Evolutionary conservation across 2,329 filamentous ascomycete species (phyloP).

Genomic region (Fusarium sp.): DNA sequence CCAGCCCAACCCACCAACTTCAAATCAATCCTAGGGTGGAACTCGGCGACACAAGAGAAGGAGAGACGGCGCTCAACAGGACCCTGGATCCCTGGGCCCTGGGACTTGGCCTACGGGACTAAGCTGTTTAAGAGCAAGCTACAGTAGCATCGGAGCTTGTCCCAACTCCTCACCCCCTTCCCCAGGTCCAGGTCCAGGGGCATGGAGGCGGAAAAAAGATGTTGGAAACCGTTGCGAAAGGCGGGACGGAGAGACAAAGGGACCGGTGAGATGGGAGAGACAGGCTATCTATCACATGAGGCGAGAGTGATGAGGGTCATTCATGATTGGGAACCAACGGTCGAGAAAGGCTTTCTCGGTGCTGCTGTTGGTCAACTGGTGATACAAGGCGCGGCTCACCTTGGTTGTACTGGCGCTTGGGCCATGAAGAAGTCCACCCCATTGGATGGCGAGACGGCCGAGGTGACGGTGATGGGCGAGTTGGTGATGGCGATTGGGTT

Average conservation of each 20-base stretch:
- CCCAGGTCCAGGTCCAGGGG: constrained; percentile 33
- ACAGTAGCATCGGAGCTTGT: constrained; percentile 29
- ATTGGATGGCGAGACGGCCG: constrained; percentile 17
- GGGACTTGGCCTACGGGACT: constrained; percentile 11
- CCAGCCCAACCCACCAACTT: constrained; percentile 9
- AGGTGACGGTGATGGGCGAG: constrained; percentile 10
- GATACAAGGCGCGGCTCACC: constrained; percentile 12
- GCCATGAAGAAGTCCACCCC: constrained; percentile 5
- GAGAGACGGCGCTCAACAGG: constrained; percentile 11
- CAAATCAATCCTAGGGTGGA: constrained; percentile 8
- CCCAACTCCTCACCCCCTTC: constrained; percentile 33
- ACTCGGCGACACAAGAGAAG: constrained; percentile 24
- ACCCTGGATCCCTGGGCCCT: constrained; percentile 31
- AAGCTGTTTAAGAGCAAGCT: constrained; percentile 29
- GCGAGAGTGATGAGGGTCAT: constrained; percentile 3
- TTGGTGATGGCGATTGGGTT: constrained; percentile 19
- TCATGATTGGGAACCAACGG: not conserved
- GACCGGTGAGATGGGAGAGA: constrained; percentile 2
- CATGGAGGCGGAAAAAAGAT: constrained; percentile 23
- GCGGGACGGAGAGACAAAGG: constrained; percentile 15
- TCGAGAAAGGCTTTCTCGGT: constrained; percentile 11
- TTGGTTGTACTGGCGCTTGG: constrained; percentile 29
- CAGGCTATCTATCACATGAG: not conserved
- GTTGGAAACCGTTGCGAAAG: not conserved
- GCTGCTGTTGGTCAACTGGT: constrained; percentile 22